These are phyloP conservation scores for Aspergillus novofumigatus DNA, from an alignment of 2,329 filamentous ascomycete species.

Conservation along the genomic window DNA sequence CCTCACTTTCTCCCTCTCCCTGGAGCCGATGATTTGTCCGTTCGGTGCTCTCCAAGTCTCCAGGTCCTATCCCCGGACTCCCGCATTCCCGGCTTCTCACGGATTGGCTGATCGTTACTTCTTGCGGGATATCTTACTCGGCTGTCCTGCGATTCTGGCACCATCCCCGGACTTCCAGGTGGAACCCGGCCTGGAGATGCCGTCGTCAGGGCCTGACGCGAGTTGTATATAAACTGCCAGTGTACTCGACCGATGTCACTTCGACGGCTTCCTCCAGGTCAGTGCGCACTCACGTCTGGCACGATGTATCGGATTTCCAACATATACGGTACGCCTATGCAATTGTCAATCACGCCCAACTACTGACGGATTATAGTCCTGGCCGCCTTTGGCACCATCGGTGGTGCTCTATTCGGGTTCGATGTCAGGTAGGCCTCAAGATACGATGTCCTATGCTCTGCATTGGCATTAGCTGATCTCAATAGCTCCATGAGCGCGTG, in stretches of 20 bases:
- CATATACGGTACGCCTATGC: conserved; percentile 13
- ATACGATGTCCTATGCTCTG: conserved; percentile 6
- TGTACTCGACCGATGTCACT: not conserved
- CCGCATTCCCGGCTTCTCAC: conserved; percentile 6
- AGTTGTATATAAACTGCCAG: conserved; percentile 1
- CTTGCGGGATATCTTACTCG: conserved; percentile 1
- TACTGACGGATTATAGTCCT: conserved; percentile 33
- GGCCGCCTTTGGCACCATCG: conserved; percentile 54
- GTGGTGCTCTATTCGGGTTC: conserved; percentile 56
- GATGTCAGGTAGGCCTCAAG: conserved; percentile 53
- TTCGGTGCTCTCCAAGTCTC: conserved; percentile 2
- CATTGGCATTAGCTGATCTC: not conserved
- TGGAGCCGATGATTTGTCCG: conserved; percentile 11
- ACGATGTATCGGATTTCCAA: conserved; percentile 20
- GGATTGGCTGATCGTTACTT: conserved; percentile 8
- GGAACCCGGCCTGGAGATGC: not conserved
- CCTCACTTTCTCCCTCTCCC: not conserved
- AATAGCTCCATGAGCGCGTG: conserved; percentile 39
- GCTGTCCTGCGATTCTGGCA: conserved; percentile 9
- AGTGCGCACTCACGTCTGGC: conserved; percentile 1
- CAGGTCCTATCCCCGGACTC: not conserved
- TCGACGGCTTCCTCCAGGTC: not conserved
- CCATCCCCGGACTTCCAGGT: conserved; percentile 3
- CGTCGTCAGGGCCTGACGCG: not conserved
- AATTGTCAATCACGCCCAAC: not conserved